A percentile compares a stretch with the other conserved stretches of the same genome.
Conservation (phyloP, 2,329 filamentous ascomycete species). For the Alternaria solani region DNA sequence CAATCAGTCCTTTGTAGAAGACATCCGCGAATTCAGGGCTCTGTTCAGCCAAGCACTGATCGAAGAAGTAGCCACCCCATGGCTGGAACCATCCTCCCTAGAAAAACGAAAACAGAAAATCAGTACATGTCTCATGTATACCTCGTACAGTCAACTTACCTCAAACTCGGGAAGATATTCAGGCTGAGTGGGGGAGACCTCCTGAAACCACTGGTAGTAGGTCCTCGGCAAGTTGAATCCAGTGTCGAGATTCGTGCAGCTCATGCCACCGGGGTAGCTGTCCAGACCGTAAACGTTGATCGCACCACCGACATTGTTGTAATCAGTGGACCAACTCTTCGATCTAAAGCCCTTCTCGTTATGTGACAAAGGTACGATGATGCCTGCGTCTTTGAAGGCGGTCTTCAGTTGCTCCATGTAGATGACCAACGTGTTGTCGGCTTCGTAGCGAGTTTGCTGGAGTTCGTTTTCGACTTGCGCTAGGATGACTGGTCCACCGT, state of each 20-base stretch:
- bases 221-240: constrained; percentile 62
- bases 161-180: constrained; percentile 63
- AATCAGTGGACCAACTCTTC: constrained; percentile 63
- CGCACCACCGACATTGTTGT: constrained; percentile 63
- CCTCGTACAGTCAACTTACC: not conserved
- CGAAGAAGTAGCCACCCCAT: constrained; percentile 63
- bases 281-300: constrained; percentile 62
- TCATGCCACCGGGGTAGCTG: constrained; percentile 58
- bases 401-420: constrained; percentile 63
- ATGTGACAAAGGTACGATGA: constrained; percentile 59
- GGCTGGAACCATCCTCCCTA: constrained; percentile 61
- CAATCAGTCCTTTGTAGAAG: constrained; percentile 66
- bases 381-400: constrained; percentile 57
- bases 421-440: constrained; percentile 57
- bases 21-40: constrained; percentile 61
- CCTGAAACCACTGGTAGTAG: constrained; percentile 66
- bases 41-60: constrained; percentile 58
- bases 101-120: not conserved
- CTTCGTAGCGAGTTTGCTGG: constrained; percentile 54
- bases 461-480: constrained; percentile 65
- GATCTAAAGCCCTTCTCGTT: constrained; percentile 62
- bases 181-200: constrained; percentile 63
- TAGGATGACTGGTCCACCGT: constrained; percentile 61
- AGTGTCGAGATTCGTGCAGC: constrained; percentile 59
- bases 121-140: not conserved